Conservation (phyloP, 2,329 filamentous ascomycete genomes). For the Teratosphaeria nubilosa region DNA sequence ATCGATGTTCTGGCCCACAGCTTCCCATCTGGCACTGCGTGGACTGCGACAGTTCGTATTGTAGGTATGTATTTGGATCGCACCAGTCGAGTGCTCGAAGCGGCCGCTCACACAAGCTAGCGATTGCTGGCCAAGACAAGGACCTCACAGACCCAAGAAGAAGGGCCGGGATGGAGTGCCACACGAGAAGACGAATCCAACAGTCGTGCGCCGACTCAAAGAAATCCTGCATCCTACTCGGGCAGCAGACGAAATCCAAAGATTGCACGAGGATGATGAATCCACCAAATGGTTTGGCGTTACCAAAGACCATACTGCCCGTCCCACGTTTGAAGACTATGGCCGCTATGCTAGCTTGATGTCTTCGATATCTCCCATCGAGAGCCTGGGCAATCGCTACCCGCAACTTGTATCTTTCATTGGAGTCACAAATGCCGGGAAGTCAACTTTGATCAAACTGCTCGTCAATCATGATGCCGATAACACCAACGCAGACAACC, state of each 20-base stretch:
- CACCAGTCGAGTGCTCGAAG: not conserved
- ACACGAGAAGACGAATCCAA: slow-evolving; percentile 27
- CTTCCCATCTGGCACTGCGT: slow-evolving; percentile 23
- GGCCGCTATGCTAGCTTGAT: slow-evolving; percentile 38
- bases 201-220: slow-evolving; percentile 19
- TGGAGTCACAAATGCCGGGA: slow-evolving; percentile 33
- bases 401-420: slow-evolving; percentile 27
- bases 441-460: slow-evolving; percentile 42
- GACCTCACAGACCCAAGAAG: slow-evolving; percentile 24
- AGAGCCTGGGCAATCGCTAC: slow-evolving; percentile 18
- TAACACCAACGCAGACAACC: slow-evolving; percentile 17
- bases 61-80: slow-evolving; percentile 14
- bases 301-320: slow-evolving; percentile 19
- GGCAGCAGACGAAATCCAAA: slow-evolving; percentile 22
- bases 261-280: slow-evolving; percentile 27
- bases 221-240: slow-evolving; percentile 19
- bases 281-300: slow-evolving; percentile 32
- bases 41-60: slow-evolving; percentile 25
- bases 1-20: slow-evolving; percentile 19
- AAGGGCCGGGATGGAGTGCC: slow-evolving; percentile 26
- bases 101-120: slow-evolving; percentile 3
- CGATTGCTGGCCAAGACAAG: slow-evolving; percentile 23
- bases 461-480: slow-evolving; percentile 32
- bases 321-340: slow-evolving; percentile 31
- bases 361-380: slow-evolving; percentile 22